Percentiles rank a stretch among this genome's conserved stretches.
phyloP scores from a whole-genome alignment of 164 flowering plant species.

The Kalanchoe fedtschenkoi region DNA sequence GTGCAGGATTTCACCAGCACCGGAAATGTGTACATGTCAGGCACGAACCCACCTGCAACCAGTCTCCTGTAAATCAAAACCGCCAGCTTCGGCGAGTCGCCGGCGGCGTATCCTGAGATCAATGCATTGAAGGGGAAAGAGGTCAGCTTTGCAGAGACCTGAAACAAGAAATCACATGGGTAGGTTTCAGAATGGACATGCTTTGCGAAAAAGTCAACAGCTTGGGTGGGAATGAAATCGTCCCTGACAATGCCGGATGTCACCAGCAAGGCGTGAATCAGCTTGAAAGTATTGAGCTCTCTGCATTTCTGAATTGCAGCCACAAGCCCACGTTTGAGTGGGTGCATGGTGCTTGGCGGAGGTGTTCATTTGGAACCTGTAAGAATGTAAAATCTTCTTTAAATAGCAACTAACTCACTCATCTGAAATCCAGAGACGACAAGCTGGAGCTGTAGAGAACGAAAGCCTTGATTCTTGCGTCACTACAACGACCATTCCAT shows the following conservation, averaged over 20 bases:
- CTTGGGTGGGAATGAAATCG: slow-evolving; percentile 12
- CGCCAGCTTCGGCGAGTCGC: slow-evolving; percentile 20
- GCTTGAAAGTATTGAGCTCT: slow-evolving; percentile 15
- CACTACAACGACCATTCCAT: too few species aligned
- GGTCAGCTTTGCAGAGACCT: slow-evolving; percentile 8
- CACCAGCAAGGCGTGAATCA: slow-evolving; percentile 31
- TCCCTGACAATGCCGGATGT: slow-evolving; percentile 16
- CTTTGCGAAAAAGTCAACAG: slow-evolving; percentile 18
- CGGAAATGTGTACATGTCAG: slow-evolving; percentile 41
- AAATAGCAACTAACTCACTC: too few species aligned
- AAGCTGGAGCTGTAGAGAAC: too few species aligned
- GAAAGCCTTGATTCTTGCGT: too few species aligned
- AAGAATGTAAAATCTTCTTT: too few species aligned
- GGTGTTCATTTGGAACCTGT: too few species aligned
- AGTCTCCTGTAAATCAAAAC: slow-evolving; percentile 22
- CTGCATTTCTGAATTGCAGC: slow-evolving; percentile 20
- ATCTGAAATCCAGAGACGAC: too few species aligned
- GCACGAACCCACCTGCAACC: slow-evolving; percentile 24
- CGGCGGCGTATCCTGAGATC: slow-evolving; percentile 28
- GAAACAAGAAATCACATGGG: slow-evolving; percentile 21
- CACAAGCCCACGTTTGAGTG: slow-evolving; percentile 12
- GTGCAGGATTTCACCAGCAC: slow-evolving; percentile 34
- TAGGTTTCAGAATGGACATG: slow-evolving; percentile 11
- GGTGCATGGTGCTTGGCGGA: slow-evolving; percentile 10
- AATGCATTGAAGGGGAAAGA: slow-evolving; percentile 31